These are phyloP conservation scores for Kalanchoe fedtschenkoi DNA, from an alignment of 164 flowering plant species.

Conservation along the genomic window DNA sequence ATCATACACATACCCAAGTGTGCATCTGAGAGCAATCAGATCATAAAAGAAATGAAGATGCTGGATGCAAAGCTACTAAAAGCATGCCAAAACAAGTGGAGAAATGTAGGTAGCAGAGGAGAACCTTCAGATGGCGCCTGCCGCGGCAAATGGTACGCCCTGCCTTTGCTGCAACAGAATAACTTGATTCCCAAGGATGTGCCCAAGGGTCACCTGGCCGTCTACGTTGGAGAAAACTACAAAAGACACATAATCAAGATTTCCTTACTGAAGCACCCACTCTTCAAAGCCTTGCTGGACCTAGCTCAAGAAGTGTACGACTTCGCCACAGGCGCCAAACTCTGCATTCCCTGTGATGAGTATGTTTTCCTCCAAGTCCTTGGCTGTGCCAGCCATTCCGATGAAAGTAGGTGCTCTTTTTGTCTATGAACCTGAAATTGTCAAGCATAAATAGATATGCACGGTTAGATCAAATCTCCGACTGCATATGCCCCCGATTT, in stretches of 20 bases:
- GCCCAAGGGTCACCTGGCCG: slow-evolving; percentile 6
- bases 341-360: slow-evolving; percentile 9
- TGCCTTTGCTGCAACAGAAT: not conserved
- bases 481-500: not conserved
- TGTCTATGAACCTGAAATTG: not conserved
- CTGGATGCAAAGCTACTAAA: slow-evolving; percentile 6
- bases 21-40: not conserved
- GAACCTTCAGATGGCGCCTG: slow-evolving; percentile 1
- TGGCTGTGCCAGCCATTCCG: slow-evolving; percentile 5
- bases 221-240: slow-evolving; percentile 8
- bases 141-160: slow-evolving; percentile 3
- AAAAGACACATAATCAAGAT: slow-evolving; percentile 7
- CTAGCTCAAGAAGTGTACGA: slow-evolving; percentile 5
- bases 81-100: slow-evolving; percentile 10
- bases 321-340: not conserved
- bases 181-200: not conserved
- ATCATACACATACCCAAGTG: not conserved
- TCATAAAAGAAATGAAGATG: not conserved
- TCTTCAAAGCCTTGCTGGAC: slow-evolving; percentile 5
- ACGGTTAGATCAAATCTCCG: not conserved
- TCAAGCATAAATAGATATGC: not conserved
- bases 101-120: not conserved
- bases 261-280: not conserved
- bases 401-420: slow-evolving; percentile 5
- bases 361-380: not conserved